Percentiles rank a stretch among this genome's conserved stretches.
Conservation (phyloP, 2,329 filamentous ascomycete genomes). For the Clonostachys rosea region DNA sequence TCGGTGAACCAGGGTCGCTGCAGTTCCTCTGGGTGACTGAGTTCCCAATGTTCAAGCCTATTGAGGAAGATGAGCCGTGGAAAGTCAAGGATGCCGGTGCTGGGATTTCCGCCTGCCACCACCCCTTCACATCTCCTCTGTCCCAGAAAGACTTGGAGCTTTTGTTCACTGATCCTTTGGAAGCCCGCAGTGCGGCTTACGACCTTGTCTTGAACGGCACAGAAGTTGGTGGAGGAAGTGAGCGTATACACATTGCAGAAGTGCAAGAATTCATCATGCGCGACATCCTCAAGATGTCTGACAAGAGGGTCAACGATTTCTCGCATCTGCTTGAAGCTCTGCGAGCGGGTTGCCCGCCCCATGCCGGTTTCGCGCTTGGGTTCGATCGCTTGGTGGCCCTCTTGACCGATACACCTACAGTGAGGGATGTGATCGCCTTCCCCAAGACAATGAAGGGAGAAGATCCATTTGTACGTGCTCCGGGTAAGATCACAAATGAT, state of each 20-base stretch:
- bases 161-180: constrained; percentile 66
- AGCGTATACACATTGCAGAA: constrained; percentile 80
- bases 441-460: constrained; percentile 91
- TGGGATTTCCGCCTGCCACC: constrained; percentile 83
- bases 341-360: constrained; percentile 82
- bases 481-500: constrained; percentile 60
- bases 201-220: constrained; percentile 94
- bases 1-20: constrained; percentile 38
- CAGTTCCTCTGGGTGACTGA: constrained; percentile 80
- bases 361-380: constrained; percentile 88
- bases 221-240: constrained; percentile 88
- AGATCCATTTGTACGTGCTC: constrained; percentile 77
- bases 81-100: constrained; percentile 66
- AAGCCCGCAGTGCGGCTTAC: constrained; percentile 81
- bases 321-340: constrained; percentile 80
- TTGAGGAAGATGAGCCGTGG: constrained; percentile 58
- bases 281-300: constrained; percentile 74
- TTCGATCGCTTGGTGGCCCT: constrained; percentile 85
- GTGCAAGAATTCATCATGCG: constrained; percentile 84
- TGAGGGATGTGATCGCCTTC: constrained; percentile 94
- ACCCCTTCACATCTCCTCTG: constrained; percentile 90
- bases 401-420: constrained; percentile 69
- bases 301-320: constrained; percentile 73
- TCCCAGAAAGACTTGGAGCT: constrained; percentile 67
- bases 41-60: constrained; percentile 88